Conservation (phyloP, 2,329 filamentous ascomycete species). For the Fusarium sp. region DNA sequence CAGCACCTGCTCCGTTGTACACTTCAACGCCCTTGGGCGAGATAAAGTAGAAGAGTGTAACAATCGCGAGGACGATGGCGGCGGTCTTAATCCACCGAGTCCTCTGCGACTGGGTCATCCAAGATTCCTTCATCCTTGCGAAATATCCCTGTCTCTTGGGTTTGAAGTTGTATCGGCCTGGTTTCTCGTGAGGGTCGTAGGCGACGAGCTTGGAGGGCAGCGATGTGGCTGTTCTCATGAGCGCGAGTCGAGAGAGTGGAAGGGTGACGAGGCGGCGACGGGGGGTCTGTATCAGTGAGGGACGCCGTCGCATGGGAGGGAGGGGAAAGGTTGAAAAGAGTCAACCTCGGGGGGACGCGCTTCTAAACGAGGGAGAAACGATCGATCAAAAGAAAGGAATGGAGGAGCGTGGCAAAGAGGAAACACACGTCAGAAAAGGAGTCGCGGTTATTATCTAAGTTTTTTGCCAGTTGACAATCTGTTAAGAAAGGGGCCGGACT, state of each 20-base stretch:
- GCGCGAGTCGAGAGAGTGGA: constrained; percentile 40
- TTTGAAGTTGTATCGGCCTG: constrained; percentile 67
- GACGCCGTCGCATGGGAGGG: constrained; percentile 43
- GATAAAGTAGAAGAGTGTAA: constrained; percentile 73
- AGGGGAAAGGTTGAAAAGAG: constrained; percentile 4
- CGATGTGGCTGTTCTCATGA: constrained; percentile 75
- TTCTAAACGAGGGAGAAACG: constrained; percentile 10
- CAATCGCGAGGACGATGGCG: constrained; percentile 69
- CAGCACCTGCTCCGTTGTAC: constrained; percentile 55
- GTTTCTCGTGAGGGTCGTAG: constrained; percentile 74
- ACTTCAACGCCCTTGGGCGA: constrained; percentile 69
- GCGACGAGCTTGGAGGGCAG: constrained; percentile 69
- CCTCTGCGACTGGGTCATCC: constrained; percentile 74
- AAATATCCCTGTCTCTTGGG: constrained; percentile 61
- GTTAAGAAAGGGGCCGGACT: constrained; percentile 32
- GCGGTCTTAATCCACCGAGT: constrained; percentile 75
- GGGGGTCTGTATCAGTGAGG: constrained; percentile 35
- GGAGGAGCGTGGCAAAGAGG: constrained; percentile 31
- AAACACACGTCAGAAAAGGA: constrained; percentile 24
- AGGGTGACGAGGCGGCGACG: constrained; percentile 25
- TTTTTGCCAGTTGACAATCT: constrained; percentile 23
- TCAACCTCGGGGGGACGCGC: constrained; percentile 10
- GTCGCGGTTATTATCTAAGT: constrained; percentile 10
- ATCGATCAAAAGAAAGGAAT: constrained; percentile 17
- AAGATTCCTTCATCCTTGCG: constrained; percentile 67